Conservation (phyloP, 495 filamentous ascomycete genomes). For the Achaetomiella virescens region DNA sequence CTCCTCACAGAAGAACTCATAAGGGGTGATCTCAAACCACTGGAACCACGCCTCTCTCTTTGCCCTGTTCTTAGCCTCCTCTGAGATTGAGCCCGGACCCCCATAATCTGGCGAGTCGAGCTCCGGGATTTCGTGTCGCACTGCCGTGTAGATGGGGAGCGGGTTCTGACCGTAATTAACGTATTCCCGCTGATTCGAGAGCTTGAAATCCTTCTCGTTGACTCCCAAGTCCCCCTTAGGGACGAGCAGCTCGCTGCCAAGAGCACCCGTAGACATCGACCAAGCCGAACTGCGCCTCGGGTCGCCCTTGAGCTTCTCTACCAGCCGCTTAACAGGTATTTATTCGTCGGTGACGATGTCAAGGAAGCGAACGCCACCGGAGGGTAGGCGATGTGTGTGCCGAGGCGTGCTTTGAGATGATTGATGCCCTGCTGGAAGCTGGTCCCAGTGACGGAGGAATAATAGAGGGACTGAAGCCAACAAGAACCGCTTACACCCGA, state of each 20-base stretch:
- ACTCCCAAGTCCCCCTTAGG: slow-evolving; percentile 77
- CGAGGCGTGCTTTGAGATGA: slow-evolving; percentile 79
- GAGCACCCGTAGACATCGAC: slow-evolving; percentile 90
- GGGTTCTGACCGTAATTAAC: slow-evolving; percentile 71
- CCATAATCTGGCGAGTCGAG: slow-evolving; percentile 38
- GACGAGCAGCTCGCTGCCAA: slow-evolving; percentile 73
- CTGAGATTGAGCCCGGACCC: slow-evolving; percentile 36
- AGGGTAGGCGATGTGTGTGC: slow-evolving; percentile 86
- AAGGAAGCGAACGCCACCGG: slow-evolving; percentile 71
- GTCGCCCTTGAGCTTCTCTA: slow-evolving; percentile 85
- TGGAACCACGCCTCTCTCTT: slow-evolving; percentile 86
- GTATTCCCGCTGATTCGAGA: slow-evolving; percentile 74
- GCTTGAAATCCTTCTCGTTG: slow-evolving; percentile 70
- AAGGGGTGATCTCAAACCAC: slow-evolving; percentile 96
- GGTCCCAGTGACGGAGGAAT: slow-evolving; percentile 68
- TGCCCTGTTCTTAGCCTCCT: slow-evolving; percentile 55
- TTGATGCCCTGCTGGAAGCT: slow-evolving; percentile 62
- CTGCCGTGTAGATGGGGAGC: slow-evolving; percentile 88
- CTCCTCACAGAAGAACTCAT: slow-evolving; percentile 95
- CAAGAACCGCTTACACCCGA: slow-evolving; percentile 93
- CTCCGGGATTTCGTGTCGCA: slow-evolving; percentile 90
- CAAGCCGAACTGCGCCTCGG: slow-evolving; percentile 76
- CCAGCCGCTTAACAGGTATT: slow-evolving; percentile 80
- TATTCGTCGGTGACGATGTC: slow-evolving; percentile 81
- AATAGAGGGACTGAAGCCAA: slow-evolving; percentile 86